A percentile compares a stretch with the other conserved stretches of the same genome.
phyloP scores from a whole-genome alignment of 2,329 filamentous ascomycete genomes.

The Pseudogymnoascus sp. region DNA sequence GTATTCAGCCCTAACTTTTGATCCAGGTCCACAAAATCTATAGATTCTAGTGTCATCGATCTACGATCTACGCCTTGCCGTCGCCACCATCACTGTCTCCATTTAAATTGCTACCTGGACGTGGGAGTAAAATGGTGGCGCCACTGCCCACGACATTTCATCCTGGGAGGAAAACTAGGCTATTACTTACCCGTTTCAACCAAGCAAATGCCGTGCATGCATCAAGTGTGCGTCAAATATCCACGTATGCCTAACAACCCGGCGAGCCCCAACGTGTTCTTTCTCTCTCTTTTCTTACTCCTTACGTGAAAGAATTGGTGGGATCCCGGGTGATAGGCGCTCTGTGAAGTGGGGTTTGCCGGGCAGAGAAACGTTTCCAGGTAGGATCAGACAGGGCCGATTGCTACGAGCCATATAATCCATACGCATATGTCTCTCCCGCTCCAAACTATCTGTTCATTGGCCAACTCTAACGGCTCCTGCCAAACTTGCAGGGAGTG shows the following conservation, averaged over 20 bases:
- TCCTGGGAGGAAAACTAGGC: background rate
- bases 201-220: slow-evolving; percentile 5
- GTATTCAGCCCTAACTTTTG: slow-evolving; percentile 5
- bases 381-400: slow-evolving; percentile 3
- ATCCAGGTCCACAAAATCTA: background rate
- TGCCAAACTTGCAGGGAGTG: background rate
- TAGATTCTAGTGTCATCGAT: slow-evolving; percentile 3
- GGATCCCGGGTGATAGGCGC: background rate
- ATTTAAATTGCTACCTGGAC: background rate
- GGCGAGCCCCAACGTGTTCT: background rate
- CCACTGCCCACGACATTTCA: background rate
- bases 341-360: background rate
- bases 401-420: background rate
- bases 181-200: background rate
- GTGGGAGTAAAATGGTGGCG: background rate
- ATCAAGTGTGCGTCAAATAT: slow-evolving; percentile 3
- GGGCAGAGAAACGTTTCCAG: slow-evolving; percentile 2
- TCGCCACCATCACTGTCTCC: background rate
- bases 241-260: background rate
- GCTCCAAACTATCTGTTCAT: background rate
- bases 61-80: background rate
- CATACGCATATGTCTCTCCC: background rate
- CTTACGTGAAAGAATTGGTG: slow-evolving; percentile 8
- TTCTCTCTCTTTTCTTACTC: background rate
- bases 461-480: background rate